Evolutionary conservation across 2,329 filamentous ascomycete genomes (phyloP).

Genomic region (Cadophora gregata): DNA sequence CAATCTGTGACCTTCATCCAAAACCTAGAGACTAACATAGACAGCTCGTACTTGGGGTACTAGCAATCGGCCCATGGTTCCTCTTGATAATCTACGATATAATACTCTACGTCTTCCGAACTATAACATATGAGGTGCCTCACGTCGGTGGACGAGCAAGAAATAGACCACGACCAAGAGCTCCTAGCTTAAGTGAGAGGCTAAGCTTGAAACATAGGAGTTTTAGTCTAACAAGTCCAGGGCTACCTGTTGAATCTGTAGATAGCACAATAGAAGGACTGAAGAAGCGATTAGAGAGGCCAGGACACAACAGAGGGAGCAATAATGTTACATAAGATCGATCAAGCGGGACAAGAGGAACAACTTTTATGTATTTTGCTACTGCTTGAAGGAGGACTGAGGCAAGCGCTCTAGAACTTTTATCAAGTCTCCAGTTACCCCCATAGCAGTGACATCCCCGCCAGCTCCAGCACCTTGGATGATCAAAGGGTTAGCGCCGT

Average conservation of each 20-base stretch:
- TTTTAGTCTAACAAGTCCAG: constrained; percentile 38
- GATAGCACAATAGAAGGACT: constrained; percentile 36
- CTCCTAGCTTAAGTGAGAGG: constrained; percentile 64
- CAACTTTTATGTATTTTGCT: constrained; percentile 30
- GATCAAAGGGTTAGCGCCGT: constrained; percentile 88
- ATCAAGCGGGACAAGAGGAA: constrained; percentile 29
- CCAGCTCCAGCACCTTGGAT: constrained; percentile 94
- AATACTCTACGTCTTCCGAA: constrained; percentile 64
- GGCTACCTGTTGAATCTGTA: constrained; percentile 34
- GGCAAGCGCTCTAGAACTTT: constrained; percentile 75
- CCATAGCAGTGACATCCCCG: constrained; percentile 96
- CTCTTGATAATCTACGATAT: constrained; percentile 68
- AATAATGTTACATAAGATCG: constrained; percentile 30
- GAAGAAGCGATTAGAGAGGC: constrained; percentile 33
- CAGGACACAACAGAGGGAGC: constrained; percentile 30
- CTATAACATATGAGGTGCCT: constrained; percentile 63
- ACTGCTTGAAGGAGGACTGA: constrained; percentile 22
- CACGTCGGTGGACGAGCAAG: constrained; percentile 64
- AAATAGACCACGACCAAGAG: constrained; percentile 63
- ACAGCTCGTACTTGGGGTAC: constrained; percentile 61
- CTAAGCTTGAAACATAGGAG: constrained; percentile 53
- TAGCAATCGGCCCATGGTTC: constrained; percentile 68
- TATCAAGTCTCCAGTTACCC: constrained; percentile 89
- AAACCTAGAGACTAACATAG: constrained; percentile 27
- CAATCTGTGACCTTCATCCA: constrained; percentile 20